These are phyloP conservation scores for Bimuria novae-zelandiae DNA, from an alignment of 2,329 filamentous ascomycete genomes.

Conservation along the genomic window DNA sequence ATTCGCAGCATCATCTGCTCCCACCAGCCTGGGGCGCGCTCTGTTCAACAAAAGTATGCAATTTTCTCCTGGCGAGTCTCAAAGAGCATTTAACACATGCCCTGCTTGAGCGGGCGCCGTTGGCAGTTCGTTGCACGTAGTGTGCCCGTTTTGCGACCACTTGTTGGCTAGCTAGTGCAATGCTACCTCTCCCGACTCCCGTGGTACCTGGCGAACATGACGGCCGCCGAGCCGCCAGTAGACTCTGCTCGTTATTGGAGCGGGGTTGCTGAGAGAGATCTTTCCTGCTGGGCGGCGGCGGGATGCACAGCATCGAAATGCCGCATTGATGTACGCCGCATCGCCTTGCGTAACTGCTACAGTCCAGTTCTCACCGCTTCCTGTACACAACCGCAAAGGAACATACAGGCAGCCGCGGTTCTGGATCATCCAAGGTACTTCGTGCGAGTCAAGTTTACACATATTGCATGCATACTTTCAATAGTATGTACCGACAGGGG, in stretches of 20 bases:
- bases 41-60: constrained; percentile 1
- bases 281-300: constrained; percentile 3
- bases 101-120: constrained; percentile 3
- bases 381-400: constrained; percentile 25
- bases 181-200: constrained; percentile 17
- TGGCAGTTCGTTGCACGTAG: constrained; percentile 8
- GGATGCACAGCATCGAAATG: constrained; percentile 26
- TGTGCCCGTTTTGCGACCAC: not conserved
- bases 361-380: constrained; percentile 36
- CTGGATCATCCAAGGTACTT: constrained; percentile 14
- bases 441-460: constrained; percentile 4
- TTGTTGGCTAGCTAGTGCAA: constrained; percentile 8
- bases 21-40: too few species aligned
- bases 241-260: constrained; percentile 15
- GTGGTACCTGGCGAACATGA: constrained; percentile 27
- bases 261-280: constrained; percentile 2
- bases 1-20: too few species aligned
- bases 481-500: constrained; percentile 20
- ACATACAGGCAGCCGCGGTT: constrained; percentile 26
- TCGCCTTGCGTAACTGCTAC: constrained; percentile 33
- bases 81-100: not conserved
- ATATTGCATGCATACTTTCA: constrained; percentile 25
- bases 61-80: not conserved
- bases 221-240: constrained; percentile 21
- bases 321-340: constrained; percentile 39